These are phyloP conservation scores for Globisporangium viniferum DNA, from an alignment of 352 stramenopile genomes.

Conservation along the genomic window DNA sequence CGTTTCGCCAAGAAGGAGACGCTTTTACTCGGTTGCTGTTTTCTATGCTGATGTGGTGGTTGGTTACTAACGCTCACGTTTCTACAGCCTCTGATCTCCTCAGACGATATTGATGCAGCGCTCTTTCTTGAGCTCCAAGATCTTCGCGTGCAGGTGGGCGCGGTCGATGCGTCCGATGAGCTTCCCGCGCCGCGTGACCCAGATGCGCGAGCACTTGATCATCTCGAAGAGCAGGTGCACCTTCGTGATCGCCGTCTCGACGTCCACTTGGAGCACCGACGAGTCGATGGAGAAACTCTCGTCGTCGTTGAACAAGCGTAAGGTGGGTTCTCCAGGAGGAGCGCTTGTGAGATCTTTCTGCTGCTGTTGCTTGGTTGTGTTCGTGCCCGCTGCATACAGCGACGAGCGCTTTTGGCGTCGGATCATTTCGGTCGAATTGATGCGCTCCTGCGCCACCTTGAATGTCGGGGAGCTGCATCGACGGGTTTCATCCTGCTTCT, in stretches of 20 bases:
- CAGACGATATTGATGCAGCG: conserved; percentile 15
- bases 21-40: conserved; percentile 1
- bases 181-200: conserved; percentile 47
- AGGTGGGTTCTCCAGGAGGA: neutral
- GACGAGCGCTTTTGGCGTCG: conserved; percentile 6
- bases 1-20: neutral
- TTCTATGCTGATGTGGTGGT: neutral
- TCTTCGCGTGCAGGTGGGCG: conserved; percentile 35
- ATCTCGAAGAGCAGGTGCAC: conserved; percentile 77
- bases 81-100: neutral
- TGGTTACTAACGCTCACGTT: neutral
- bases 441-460: neutral
- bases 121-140: conserved; percentile 31
- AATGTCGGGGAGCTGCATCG: conserved; percentile 8
- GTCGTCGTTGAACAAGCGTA: conserved; percentile 22
- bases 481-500: conserved; percentile 14
- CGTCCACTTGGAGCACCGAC: conserved; percentile 53
- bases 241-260: conserved; percentile 49
- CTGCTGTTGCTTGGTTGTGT: neutral
- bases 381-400: neutral
- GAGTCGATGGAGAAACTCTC: conserved; percentile 35
- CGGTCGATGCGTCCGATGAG: conserved; percentile 54
- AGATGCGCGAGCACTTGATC: conserved; percentile 62
- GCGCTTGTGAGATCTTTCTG: neutral
- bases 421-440: neutral